Evolutionary conservation across 345 rosid genomes (phyloP).

Genomic region (Chamaenerion angustifolium): DNA sequence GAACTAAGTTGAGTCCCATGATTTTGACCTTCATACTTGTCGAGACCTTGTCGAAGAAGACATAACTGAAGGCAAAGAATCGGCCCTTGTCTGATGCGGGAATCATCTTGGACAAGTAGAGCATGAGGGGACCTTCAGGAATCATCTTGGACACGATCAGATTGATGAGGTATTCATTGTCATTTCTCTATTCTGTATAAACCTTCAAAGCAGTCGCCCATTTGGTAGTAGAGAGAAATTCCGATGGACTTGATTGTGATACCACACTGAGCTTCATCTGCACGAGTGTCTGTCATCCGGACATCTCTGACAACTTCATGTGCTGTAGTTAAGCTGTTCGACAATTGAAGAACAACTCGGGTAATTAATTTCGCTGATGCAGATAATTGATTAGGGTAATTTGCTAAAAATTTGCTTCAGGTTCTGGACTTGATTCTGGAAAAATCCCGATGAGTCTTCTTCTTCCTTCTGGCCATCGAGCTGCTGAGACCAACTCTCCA

Average conservation of each 20-base stretch:
- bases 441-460: no score
- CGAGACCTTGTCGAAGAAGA: conserved; percentile 56
- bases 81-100: conserved; percentile 85
- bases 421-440: no score
- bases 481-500: no score
- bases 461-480: no score
- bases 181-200: conserved; percentile 44
- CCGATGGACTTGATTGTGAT: conserved; percentile 80
- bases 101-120: conserved; percentile 81
- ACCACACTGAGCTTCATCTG: conserved; percentile 84
- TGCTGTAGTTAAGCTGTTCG: no score
- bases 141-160: conserved; percentile 70
- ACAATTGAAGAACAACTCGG: no score
- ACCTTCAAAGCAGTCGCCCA: conserved; percentile 38
- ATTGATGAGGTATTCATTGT: conserved; percentile 73
- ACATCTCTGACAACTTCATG: conserved; percentile 89
- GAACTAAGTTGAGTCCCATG: conserved; percentile 77
- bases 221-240: conserved; percentile 65
- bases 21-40: conserved; percentile 75
- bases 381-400: no score
- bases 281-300: conserved; percentile 78
- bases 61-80: conserved; percentile 78
- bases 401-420: no score
- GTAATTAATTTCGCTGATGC: no score
- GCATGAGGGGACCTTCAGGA: conserved; percentile 81